Evolutionary conservation across 2,329 filamentous ascomycete species (phyloP), one percentile per base, ranked within the genome.

Genomic region (Nannizziopsis barbatae): DNA sequence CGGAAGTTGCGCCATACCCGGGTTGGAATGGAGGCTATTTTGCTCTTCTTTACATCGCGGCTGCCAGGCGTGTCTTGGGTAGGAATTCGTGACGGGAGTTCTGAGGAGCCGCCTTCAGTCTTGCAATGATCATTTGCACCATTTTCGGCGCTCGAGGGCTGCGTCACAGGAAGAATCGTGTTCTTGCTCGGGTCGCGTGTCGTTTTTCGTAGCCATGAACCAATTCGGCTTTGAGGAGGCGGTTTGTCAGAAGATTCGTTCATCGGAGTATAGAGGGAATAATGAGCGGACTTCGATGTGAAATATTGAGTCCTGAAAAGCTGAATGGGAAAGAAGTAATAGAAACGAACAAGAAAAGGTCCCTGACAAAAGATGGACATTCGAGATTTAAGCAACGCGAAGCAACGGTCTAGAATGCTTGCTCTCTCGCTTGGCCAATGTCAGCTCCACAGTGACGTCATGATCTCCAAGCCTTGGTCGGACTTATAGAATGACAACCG

Each of bases 151-250:
- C 33, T 38, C 12, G 33, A n/a, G 9, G 12, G n/a, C 32, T 44
- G 18, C n/a, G 33, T 39, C 5, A 44, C 3, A 39, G 46, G 40
- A 33, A 43, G 41, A 8, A 36, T 15, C 12, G 40, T 27, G 30
- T 5, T 17, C n/a, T 43, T 22, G 17, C 39, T 18, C 5, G 10
- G n/a, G 14, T 20, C 15, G 11, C 32, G 46, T 35, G 32, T 38
- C 38, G 10, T 43, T 12, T 30, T 42, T 6, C 32, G 45, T 30
- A 47, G 45, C 45, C 45, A 47, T 20, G 32, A 18, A 49, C 46
- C 40, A 49, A 49, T 43, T 15, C 22, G 33, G 38, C 41, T 17
- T 12, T 38, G 40, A 43, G 33, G 40, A 18, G 39, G 40, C 40
- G 39, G 20, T 30, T 40, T 31, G 39, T 20, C 40, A 38, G 33